A percentile compares a stretch with the other conserved stretches of the same genome.
Conservation (phyloP, 1,284 basidiomycete species). For the Phellopilus nigrolimitatus region DNA sequence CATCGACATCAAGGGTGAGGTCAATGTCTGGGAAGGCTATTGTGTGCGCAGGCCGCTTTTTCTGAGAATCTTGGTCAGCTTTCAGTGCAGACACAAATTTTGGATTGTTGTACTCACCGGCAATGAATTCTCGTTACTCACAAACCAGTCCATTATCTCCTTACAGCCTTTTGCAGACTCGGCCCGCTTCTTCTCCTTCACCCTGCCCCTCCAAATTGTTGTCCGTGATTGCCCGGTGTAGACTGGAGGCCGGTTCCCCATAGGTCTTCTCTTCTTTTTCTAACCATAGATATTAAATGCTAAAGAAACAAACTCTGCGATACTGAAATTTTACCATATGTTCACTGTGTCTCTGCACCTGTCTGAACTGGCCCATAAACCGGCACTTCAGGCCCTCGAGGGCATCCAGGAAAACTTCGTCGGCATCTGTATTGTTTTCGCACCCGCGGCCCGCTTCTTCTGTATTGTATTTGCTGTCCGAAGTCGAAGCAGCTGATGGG, state of each 20-base stretch:
- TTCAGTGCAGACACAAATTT: too few relatives aligned
- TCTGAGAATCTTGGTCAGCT: too few relatives aligned
- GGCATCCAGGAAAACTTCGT: not conserved
- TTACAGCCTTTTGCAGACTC: not conserved
- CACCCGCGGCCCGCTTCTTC: too few relatives aligned
- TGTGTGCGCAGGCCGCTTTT: too few relatives aligned
- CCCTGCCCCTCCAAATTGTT: not conserved
- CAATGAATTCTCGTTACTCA: too few relatives aligned
- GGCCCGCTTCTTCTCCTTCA: not conserved
- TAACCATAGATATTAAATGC: not conserved
- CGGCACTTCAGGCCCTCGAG: not conserved
- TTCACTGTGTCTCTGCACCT: not conserved
- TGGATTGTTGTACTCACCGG: too few relatives aligned
- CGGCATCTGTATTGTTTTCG: too few relatives aligned
- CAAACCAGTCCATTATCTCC: too few relatives aligned
- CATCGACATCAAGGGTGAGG: too few relatives aligned
- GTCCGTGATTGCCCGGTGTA: not conserved
- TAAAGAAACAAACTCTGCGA: not conserved
- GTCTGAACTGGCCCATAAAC: not conserved
- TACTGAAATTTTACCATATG: not conserved
- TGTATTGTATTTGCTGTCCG: too few relatives aligned
- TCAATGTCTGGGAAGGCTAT: too few relatives aligned
- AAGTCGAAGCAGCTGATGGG: too few relatives aligned
- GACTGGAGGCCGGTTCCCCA: not conserved
- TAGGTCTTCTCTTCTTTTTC: conserved; percentile 1